Evolutionary conservation across 768 basidiomycete species (phyloP), one percentile per base, ranked within the genome.

Genomic region (Pholiota molesta): DNA sequence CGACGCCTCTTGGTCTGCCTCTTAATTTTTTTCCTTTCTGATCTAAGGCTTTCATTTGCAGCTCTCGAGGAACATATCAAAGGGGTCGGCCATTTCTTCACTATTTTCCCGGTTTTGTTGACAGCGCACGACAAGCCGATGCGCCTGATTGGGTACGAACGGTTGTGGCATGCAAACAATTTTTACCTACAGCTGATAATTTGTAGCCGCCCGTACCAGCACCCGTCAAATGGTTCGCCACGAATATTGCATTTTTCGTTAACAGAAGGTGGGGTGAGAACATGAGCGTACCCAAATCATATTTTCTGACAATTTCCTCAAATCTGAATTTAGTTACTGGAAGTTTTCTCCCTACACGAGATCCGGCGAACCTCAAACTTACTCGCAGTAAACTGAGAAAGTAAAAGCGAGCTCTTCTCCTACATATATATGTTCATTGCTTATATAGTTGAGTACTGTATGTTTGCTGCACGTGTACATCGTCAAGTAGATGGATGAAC

Each of bases 1-100:
- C 26, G 55, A 66, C 11, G 10, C 65, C 56, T 39, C 39, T 35
- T 29, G 14, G 51, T 13, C 33, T 35, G 7, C 26, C 4, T 8
- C 3, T 35, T 13, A 3, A 35, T 13, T 35, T 8, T 39, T 11
- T 57, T 16, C n/a, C n/a, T n/a, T n/a, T n/a, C n/a, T n/a, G n/a
- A n/a, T n/a, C 8, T 57, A 26, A 40, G 17, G 16, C 17, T 11
- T 2, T 31, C 54, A 23, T 49, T 23, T 26, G 23, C 33, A 68
- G 69, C 63, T 6, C 55, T 69, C 19, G 64, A 69, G 11, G 66
- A 68, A 40, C 68, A 70, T 51, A 67, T 70, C 55, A 69, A 70
- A 31, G 45, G 44, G 4, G 35, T 53, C 0, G 42, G 42, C 13
- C 5, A 17, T 14, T 53, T 53, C 29, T 31, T 35, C 8, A 35